Conservation (phyloP, 345 rosid species). For the Carallia pectinifolia region DNA sequence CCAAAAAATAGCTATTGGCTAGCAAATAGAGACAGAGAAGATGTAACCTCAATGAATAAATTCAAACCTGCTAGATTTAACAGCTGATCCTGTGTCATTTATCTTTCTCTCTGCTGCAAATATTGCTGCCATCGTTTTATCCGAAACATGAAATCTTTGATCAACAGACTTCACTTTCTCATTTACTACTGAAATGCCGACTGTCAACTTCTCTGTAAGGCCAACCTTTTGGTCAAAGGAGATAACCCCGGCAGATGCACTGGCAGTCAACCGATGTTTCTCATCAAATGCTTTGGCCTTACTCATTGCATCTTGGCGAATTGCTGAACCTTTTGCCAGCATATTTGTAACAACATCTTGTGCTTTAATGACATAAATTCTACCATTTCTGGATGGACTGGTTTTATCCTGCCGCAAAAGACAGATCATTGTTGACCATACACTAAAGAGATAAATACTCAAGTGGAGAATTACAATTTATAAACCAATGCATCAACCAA, state of each 20-base stretch:
- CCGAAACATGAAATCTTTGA: constrained; percentile 87
- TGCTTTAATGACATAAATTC: constrained; percentile 72
- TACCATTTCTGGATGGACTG: constrained; percentile 48
- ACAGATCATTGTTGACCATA: background rate
- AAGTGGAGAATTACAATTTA: constrained; percentile 1
- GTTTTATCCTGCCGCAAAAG: constrained; percentile 48
- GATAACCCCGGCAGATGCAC: constrained; percentile 84
- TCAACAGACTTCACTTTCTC: constrained; percentile 95
- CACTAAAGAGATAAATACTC: no score
- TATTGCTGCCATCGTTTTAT: constrained; percentile 96
- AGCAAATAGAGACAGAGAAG: constrained; percentile 3
- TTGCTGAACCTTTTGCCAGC: constrained; percentile 85
- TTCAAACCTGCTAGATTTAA: constrained; percentile 87
- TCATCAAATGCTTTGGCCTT: constrained; percentile 95
- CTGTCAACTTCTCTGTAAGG: constrained; percentile 76
- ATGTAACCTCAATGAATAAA: constrained; percentile 4
- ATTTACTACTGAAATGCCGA: constrained; percentile 81
- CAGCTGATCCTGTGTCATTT: constrained; percentile 91
- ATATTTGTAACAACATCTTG: constrained; percentile 79
- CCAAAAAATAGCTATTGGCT: background rate
- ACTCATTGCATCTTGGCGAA: constrained; percentile 87
- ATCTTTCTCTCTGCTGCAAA: constrained; percentile 94
- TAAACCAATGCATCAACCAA: background rate
- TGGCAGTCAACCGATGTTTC: constrained; percentile 76
- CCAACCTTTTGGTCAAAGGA: constrained; percentile 82